phyloP scores from a whole-genome alignment of 805 yeast species.

The Schizosaccharomyces japonicus region DNA sequence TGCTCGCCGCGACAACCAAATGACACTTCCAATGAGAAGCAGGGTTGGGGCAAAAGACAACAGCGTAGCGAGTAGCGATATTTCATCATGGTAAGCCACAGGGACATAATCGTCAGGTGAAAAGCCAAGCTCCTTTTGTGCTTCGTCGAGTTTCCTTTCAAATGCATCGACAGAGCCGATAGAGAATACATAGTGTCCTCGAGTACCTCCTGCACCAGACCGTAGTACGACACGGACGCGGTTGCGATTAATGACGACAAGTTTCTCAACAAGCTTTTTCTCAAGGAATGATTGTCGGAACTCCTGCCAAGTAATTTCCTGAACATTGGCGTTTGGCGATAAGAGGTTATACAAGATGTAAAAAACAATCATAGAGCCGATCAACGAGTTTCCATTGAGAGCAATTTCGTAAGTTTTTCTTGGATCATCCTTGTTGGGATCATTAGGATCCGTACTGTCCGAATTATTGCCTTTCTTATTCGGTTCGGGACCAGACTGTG shows the following conservation, averaged over 20 bases:
- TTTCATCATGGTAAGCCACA: constrained; percentile 51
- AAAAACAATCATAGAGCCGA: not conserved
- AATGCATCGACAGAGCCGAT: constrained; percentile 79
- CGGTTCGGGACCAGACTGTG: not conserved
- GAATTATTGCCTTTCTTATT: not conserved
- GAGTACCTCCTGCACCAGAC: constrained; percentile 30
- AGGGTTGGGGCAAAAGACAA: constrained; percentile 73
- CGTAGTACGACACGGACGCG: constrained; percentile 44
- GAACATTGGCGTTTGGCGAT: not conserved
- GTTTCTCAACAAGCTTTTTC: constrained; percentile 48
- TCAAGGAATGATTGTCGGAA: constrained; percentile 53
- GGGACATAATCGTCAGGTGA: constrained; percentile 50
- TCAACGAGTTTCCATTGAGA: not conserved
- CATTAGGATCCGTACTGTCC: not conserved
- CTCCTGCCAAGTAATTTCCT: constrained; percentile 60
- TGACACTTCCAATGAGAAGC: constrained; percentile 66
- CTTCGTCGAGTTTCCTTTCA: constrained; percentile 52
- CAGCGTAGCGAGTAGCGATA: constrained; percentile 36
- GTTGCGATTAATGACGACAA: constrained; percentile 54
- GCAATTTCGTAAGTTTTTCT: not conserved
- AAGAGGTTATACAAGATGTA: not conserved
- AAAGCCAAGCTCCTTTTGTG: constrained; percentile 46
- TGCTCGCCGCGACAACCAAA: constrained; percentile 53
- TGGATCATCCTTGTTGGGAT: not conserved
- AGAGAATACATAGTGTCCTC: constrained; percentile 30